These are phyloP conservation scores for Penicillium mononematosum DNA, from an alignment of 495 filamentous ascomycete genomes.

Conservation along the genomic window DNA sequence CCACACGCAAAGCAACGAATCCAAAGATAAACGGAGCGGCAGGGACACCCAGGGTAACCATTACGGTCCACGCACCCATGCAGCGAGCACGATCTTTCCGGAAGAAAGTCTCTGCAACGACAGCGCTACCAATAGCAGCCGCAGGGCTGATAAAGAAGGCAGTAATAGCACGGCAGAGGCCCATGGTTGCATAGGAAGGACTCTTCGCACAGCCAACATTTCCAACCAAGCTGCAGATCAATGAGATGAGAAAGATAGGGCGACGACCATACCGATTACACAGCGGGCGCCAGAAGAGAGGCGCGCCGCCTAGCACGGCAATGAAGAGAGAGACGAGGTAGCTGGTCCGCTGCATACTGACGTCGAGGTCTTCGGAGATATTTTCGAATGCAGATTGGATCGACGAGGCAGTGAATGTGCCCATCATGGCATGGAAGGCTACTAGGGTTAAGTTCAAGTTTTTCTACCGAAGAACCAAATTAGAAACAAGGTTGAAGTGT, in stretches of 20 bases:
- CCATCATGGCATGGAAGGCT: conserved; percentile 57
- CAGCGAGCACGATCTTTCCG: conserved; percentile 41
- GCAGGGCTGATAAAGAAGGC: conserved; percentile 52
- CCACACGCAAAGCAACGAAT: conserved; percentile 43
- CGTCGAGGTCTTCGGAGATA: conserved; percentile 46
- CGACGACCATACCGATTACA: conserved; percentile 54
- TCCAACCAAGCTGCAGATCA: conserved; percentile 44
- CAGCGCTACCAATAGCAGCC: conserved; percentile 42
- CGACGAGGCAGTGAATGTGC: conserved; percentile 51
- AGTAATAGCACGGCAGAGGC: conserved; percentile 44
- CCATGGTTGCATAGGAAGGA: conserved; percentile 40
- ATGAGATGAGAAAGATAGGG: conserved; percentile 51
- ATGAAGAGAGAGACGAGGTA: conserved; percentile 56
- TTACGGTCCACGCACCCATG: conserved; percentile 51
- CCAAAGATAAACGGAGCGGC: conserved; percentile 51
- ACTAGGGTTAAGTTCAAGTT: conserved; percentile 51
- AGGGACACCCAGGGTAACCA: conserved; percentile 40
- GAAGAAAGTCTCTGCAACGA: conserved; percentile 50
- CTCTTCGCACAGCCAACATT: conserved; percentile 50
- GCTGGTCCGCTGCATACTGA: conserved; percentile 46
- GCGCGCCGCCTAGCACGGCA: conserved; percentile 49
- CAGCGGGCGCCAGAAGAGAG: conserved; percentile 54
- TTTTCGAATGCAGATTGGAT: conserved; percentile 54
- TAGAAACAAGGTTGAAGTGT: not conserved
- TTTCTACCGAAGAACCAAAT: conserved; percentile 35